These are phyloP conservation scores for Phytophthora gonapodyides DNA, from an alignment of 352 stramenopile genomes.

Conservation along the genomic window DNA sequence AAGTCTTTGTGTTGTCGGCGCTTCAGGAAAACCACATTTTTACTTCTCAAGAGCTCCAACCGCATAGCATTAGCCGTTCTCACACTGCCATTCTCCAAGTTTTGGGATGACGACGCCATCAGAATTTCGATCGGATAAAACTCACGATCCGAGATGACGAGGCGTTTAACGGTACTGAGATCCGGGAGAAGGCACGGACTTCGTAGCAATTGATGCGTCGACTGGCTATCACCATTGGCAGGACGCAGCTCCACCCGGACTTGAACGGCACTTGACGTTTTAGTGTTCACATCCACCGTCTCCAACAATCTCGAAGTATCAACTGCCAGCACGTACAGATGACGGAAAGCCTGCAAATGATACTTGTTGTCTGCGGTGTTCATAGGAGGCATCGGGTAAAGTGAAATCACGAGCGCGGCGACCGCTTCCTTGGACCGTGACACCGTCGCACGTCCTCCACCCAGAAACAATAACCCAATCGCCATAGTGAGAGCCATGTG, in stretches of 20 bases:
- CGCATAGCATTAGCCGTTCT: conserved; percentile 62
- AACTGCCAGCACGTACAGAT: conserved; percentile 91
- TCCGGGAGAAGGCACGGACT: conserved; percentile 79
- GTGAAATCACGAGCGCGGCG: conserved; percentile 92
- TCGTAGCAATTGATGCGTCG: conserved; percentile 38
- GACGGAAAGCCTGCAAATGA: conserved; percentile 86
- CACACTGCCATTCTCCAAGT: conserved; percentile 6
- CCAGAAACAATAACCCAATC: conserved; percentile 97
- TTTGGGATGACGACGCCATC: conserved; percentile 17
- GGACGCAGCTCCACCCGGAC: conserved; percentile 49
- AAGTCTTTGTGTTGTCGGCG: conserved; percentile 36
- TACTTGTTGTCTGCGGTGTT: conserved; percentile 95
- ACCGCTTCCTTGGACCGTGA: conserved; percentile 90
- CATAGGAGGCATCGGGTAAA: conserved; percentile 94
- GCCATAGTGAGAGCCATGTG: conserved; percentile 95
- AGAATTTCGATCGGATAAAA: conserved; percentile 81
- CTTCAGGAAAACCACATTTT: conserved; percentile 71
- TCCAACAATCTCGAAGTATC: conserved; percentile 75
- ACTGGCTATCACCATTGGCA: conserved; percentile 9
- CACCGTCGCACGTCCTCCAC: conserved; percentile 94
- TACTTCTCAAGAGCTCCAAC: conserved; percentile 56
- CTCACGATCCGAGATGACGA: conserved; percentile 47
- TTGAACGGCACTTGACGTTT: conserved; percentile 48
- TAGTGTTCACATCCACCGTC: conserved; percentile 74
- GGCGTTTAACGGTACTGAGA: conserved; percentile 54